A percentile compares a stretch with the other conserved stretches of the same genome.
Evolutionary conservation across 208 protist genomes (phyloP).

Genomic region (Leishmania braziliensis): DNA sequence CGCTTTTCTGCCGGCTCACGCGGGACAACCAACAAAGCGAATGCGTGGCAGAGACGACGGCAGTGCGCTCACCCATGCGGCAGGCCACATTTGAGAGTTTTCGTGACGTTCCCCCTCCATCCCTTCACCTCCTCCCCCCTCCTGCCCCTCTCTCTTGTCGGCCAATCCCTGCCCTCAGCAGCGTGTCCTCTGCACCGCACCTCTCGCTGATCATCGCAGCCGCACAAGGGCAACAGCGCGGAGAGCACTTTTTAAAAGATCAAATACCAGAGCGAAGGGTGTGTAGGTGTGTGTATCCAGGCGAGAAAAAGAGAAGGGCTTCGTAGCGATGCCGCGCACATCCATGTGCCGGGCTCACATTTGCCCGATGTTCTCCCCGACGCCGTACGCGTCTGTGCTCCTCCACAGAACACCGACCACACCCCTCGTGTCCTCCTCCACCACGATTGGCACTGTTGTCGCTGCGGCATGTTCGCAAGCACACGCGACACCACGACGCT

Average conservation of each 20-base stretch:
- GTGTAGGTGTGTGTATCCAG: background rate
- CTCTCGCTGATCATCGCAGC: background rate
- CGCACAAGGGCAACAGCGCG: background rate
- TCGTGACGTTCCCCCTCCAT: background rate
- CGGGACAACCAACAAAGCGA: background rate
- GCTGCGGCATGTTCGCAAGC: background rate
- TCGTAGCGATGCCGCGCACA: constrained; percentile 1
- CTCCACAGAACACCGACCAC: background rate
- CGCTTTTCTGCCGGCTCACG: too few species aligned
- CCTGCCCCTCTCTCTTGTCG: background rate
- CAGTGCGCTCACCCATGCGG: background rate
- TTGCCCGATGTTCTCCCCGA: background rate
- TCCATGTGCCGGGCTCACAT: background rate
- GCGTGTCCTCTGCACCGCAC: background rate
- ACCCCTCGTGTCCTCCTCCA: background rate
- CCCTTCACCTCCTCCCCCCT: background rate
- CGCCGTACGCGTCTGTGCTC: background rate
- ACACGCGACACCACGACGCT: constrained; percentile 9
- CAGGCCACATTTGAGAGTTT: background rate
- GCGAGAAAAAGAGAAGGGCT: background rate
- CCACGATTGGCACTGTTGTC: background rate
- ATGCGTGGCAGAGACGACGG: background rate
- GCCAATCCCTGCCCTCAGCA: background rate
- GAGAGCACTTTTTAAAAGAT: background rate
- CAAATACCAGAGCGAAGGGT: background rate